Conservation (phyloP, 2,329 filamentous ascomycete genomes). For the Botrytis porri region DNA sequence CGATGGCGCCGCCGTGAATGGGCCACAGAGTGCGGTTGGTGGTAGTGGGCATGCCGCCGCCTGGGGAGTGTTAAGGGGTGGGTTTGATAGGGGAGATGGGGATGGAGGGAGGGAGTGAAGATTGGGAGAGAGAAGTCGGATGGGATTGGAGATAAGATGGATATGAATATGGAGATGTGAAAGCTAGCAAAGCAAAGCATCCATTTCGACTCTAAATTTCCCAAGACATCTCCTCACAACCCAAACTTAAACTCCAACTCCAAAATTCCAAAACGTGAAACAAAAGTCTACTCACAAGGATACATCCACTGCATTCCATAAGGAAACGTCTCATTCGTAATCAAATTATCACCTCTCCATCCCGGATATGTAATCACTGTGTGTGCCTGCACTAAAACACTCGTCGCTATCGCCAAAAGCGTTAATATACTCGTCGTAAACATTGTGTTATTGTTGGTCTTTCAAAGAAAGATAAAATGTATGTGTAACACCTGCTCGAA, state of each 20-base stretch:
- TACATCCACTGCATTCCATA: conserved; percentile 42
- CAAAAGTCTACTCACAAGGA: conserved; percentile 38
- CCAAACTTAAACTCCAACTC: not conserved
- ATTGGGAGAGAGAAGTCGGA: not conserved
- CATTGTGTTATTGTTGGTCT: not conserved
- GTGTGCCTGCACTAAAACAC: conserved; percentile 41
- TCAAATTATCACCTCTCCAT: conserved; percentile 42
- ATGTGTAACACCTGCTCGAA: not conserved
- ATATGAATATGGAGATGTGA: not conserved
- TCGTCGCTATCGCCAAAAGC: conserved; percentile 7
- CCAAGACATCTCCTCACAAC: not conserved
- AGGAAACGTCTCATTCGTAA: conserved; percentile 39
- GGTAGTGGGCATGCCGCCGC: conserved; percentile 76
- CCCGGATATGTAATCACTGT: conserved; percentile 41
- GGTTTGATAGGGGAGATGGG: not conserved
- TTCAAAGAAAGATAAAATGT: not conserved
- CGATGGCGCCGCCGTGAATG: conserved; percentile 77
- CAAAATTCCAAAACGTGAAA: not conserved
- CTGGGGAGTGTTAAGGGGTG: conserved; percentile 45
- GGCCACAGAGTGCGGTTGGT: conserved; percentile 92
- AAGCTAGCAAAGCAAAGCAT: not conserved
- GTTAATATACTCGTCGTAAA: conserved; percentile 3
- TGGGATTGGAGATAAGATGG: not conserved
- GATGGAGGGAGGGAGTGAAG: too few relatives aligned
- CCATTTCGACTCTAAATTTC: not conserved